Percentiles rank a stretch among this genome's conserved stretches.
Evolutionary conservation across 2,329 filamentous ascomycete species (phyloP).

Genomic region (Beauveria pseudobassiana): DNA sequence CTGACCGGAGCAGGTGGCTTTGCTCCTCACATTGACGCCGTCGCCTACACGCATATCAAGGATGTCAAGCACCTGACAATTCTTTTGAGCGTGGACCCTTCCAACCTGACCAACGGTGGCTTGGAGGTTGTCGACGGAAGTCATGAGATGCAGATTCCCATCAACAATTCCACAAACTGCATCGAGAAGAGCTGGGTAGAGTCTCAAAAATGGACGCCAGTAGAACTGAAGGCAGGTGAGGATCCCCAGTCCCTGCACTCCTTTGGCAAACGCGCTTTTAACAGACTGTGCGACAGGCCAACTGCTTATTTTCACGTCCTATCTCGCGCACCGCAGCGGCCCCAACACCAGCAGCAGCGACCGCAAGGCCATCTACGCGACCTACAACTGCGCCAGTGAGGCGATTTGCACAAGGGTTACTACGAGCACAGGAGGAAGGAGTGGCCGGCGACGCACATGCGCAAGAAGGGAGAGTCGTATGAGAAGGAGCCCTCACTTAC

Average conservation of each 20-base stretch:
- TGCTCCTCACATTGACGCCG: slow-evolving; percentile 18
- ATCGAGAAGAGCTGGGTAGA: slow-evolving; percentile 14
- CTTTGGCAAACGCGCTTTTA: background rate
- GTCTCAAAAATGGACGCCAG: slow-evolving; percentile 12
- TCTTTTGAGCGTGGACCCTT: slow-evolving; percentile 15
- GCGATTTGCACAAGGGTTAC: slow-evolving; percentile 16
- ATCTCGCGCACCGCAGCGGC: slow-evolving; percentile 15
- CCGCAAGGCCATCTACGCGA: slow-evolving; percentile 17
- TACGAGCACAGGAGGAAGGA: slow-evolving; percentile 15
- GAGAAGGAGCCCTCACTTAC: slow-evolving; percentile 12
- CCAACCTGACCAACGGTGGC: slow-evolving; percentile 14
- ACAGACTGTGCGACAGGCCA: slow-evolving; percentile 4
- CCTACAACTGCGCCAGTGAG: slow-evolving; percentile 16
- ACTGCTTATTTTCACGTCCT: slow-evolving; percentile 16
- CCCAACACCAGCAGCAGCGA: slow-evolving; percentile 13
- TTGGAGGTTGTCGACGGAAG: slow-evolving; percentile 15
- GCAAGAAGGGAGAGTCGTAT: slow-evolving; percentile 13
- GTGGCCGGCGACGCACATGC: slow-evolving; percentile 17
- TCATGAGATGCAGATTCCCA: slow-evolving; percentile 14
- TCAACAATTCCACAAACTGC: slow-evolving; percentile 13
- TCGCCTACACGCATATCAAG: slow-evolving; percentile 17
- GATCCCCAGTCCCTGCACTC: too few relatives aligned
- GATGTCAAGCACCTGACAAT: slow-evolving; percentile 16
- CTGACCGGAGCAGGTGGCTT: slow-evolving; percentile 10
- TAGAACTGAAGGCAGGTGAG: slow-evolving; percentile 15